A percentile compares a stretch with the other conserved stretches of the same genome.
Evolutionary conservation across 768 basidiomycete genomes (phyloP).

Genomic region (Macrolepiota dolichaula): DNA sequence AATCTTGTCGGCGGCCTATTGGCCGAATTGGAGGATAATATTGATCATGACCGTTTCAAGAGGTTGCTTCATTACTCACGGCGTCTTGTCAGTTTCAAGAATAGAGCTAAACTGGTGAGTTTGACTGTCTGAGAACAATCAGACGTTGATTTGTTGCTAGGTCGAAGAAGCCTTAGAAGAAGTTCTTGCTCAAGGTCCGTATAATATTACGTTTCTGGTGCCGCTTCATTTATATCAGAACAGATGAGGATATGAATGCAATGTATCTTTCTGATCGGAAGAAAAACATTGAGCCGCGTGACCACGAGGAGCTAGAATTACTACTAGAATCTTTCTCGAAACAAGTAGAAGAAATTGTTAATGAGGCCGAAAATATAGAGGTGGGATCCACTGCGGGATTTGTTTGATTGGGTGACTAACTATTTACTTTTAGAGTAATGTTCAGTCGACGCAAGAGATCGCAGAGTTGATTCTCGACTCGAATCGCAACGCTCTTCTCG

Average conservation of each 20-base stretch:
- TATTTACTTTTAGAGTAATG: slow-evolving; percentile 60
- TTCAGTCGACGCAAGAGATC: slow-evolving; percentile 97
- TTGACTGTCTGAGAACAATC: neutral
- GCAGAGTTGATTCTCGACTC: slow-evolving; percentile 95
- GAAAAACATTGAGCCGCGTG: slow-evolving; percentile 53
- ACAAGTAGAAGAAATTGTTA: slow-evolving; percentile 95
- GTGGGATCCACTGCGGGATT: slow-evolving; percentile 30
- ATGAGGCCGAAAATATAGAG: slow-evolving; percentile 85
- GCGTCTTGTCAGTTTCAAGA: slow-evolving; percentile 84
- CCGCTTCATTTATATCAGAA: neutral
- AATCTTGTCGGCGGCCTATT: slow-evolving; percentile 87
- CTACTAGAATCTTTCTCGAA: slow-evolving; percentile 94
- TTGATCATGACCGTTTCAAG: slow-evolving; percentile 93
- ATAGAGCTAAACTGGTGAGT: slow-evolving; percentile 78
- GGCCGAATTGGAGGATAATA: slow-evolving; percentile 92
- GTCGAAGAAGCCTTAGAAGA: slow-evolving; percentile 91
- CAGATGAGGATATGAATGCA: slow-evolving; percentile 91
- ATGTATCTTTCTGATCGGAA: slow-evolving; percentile 94
- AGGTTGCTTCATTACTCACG: slow-evolving; percentile 90
- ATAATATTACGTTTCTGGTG: slow-evolving; percentile 6
- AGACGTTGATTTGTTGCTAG: slow-evolving; percentile 31
- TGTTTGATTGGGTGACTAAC: slow-evolving; percentile 2
- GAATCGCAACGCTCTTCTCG: slow-evolving; percentile 89
- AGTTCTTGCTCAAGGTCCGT: slow-evolving; percentile 79
- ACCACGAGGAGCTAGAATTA: slow-evolving; percentile 92